Base-by-base conservation (phyloP, 2,329 filamentous ascomycete species). In the Coniochaeta prunicola region DNA sequence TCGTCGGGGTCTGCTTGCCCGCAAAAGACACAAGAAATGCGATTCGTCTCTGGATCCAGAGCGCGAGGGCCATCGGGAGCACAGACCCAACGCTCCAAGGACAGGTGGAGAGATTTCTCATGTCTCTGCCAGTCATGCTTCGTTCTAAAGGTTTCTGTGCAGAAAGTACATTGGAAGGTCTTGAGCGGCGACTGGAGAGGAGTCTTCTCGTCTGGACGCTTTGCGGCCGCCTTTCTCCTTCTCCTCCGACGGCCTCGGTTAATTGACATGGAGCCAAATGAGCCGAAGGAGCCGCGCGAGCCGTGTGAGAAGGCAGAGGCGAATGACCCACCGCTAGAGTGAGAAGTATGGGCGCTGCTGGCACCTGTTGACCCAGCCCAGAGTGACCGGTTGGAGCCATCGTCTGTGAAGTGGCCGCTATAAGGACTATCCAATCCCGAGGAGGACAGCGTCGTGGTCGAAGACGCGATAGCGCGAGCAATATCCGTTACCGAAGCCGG, bases 111-210 rank as follows among this genome's bases (percentile, higher is more conserved):
- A 56, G 84, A 86, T 64, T 87, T 87, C 66, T 91, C 87, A 68
- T 90, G 87, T 60, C 87, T 77, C 65, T 87, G 84, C 85, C 85
- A 88, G 70, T 88, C 85, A 65, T 88, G 83, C 68, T 88, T 88
- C 3, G 84, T 87, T 63, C 84, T 77, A 70, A 87, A 88, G 0
- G 83, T 85, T 63, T 87, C 84, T 7, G 85, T 87, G 69, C 85
- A 88, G 75, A 88, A 88, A 62, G 85, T 88, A 69, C 85, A 88
- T 69, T 87, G 84, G 70, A 81, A 86, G 2, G 81, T 83, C 66
- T 83, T 83, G 59, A 80, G 73, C 2, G 79, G 80, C 3, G 73
- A 71, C 12, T 65, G 64, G 2, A 80, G 69, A 8, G 68, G 63
- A 0, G 67, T 69, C 54, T 68, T 69, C 15, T 77, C 75, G 1